Conservation (phyloP, 768 basidiomycete genomes). For the Mycena latifolia region DNA sequence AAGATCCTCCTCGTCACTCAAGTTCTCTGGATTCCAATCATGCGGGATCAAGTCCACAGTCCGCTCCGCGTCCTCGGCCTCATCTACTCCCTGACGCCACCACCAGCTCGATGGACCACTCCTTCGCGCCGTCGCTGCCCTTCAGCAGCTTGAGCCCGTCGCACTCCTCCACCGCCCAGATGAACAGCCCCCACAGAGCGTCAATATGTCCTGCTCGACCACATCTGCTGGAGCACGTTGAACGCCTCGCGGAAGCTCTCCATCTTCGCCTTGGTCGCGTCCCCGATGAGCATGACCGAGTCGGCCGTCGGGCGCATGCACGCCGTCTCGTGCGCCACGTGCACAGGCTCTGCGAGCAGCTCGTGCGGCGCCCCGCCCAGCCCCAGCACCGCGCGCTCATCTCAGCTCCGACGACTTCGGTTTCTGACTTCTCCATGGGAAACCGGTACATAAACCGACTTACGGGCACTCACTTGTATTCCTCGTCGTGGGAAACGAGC, state of each 20-base stretch:
- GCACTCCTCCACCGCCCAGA: conserved; percentile 60
- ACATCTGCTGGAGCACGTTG: conserved; percentile 63
- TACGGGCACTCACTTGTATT: too few relatives aligned
- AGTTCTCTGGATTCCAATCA: conserved; percentile 53
- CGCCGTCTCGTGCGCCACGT: conserved; percentile 63
- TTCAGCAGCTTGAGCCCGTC: conserved; percentile 53
- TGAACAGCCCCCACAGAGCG: conserved; percentile 67
- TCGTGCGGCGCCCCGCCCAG: conserved; percentile 52
- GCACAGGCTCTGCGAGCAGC: conserved; percentile 60
- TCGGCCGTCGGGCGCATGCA: conserved; percentile 48
- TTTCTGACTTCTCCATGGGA: too few relatives aligned
- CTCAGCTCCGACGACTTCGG: too few relatives aligned
- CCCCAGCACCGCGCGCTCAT: too few relatives aligned
- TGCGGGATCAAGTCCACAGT: conserved; percentile 57
- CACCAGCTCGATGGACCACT: conserved; percentile 56
- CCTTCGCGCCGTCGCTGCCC: conserved; percentile 43
- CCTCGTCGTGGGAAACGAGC: too few relatives aligned
- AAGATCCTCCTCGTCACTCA: conserved; percentile 44
- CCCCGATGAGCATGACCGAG: conserved; percentile 60
- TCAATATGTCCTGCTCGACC: conserved; percentile 61
- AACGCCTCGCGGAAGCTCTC: conserved; percentile 62
- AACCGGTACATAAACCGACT: too few relatives aligned
- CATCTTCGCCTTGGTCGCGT: conserved; percentile 64
- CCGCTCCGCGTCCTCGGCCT: conserved; percentile 44
- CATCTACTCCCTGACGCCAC: conserved; percentile 37